Base-by-base conservation (phyloP, 1,139 yeast genomes). In the Saccharomyces pastorianus region DNA sequence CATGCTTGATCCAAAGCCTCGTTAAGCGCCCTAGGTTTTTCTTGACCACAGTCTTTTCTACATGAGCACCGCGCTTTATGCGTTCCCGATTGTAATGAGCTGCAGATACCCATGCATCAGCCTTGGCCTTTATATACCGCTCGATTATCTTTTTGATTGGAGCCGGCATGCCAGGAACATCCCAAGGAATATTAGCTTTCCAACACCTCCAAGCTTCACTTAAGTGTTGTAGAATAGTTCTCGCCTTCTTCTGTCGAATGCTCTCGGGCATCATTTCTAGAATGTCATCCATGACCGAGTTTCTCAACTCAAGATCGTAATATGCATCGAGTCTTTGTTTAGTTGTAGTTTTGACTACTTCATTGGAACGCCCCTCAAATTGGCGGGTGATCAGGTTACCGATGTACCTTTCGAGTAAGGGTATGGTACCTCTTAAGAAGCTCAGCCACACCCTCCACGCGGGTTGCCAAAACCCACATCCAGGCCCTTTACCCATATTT, bases 171-270 rank as follows among this genome's bases (percentile, higher is more conserved):
- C 99, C 99, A 1, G 97, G 96, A 9, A 93, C 98, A 64, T 89
- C 85, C 99, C 99, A 93, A 1, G 97, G 96, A 57, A 93, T 86
- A 65, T 93, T 91, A 1, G 99, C 99, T 70, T 93, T 93, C 99
- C 99, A 93, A 68, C 99, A 93, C 68, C 99, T 77, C 99, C 99
- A 93, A 0, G 99, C 99, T 69, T 93, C 99, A 67, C 96, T 87
- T 54, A 93, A 75, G 71, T 93, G 99, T 64, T 93, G 98, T 51
- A 95, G 73, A 53, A 93, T 87, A 0, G 96, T 85, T 64, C 88
- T 85, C 1, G 96, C 83, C 66, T 90, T 91, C 61, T 81, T 87
- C 64, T 89, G 95, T 62, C 88, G 87, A 59, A 93, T 79, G 1
- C 96, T 96, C 60, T 89, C 96, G 0, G 99, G 99, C 53, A 93